Conservation (phyloP, 2,329 filamentous ascomycete genomes). For the Metarhizium anisopliae region DNA sequence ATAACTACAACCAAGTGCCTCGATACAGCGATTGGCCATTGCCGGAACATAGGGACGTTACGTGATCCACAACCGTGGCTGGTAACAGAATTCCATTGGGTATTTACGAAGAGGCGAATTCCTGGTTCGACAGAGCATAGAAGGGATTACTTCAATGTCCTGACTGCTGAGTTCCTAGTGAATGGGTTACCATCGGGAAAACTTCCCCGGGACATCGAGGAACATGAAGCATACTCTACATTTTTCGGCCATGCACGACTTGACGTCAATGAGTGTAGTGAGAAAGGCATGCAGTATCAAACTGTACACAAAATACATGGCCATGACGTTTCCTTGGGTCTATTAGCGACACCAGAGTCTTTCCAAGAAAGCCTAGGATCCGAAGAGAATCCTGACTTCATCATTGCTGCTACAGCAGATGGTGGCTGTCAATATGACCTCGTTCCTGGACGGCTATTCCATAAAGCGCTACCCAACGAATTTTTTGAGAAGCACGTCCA, state of each 20-base stretch:
- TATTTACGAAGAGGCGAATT: not conserved
- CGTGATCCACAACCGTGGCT: not conserved
- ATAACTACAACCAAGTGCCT: not conserved
- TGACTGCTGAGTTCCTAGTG: slow-evolving; percentile 43
- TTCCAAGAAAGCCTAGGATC: slow-evolving; percentile 3
- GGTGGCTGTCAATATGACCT: not conserved
- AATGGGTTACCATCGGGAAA: slow-evolving; percentile 38
- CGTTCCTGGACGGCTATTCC: not conserved
- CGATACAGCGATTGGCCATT: not conserved
- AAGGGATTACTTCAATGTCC: slow-evolving; percentile 36
- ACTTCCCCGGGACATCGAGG: slow-evolving; percentile 35
- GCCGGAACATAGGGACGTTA: not conserved
- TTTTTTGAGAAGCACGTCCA: not conserved
- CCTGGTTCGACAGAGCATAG: not conserved
- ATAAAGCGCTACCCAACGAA: not conserved
- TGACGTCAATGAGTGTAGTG: slow-evolving; percentile 32
- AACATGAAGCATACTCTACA: slow-evolving; percentile 26
- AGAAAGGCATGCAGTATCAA: slow-evolving; percentile 31
- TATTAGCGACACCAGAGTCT: too few relatives aligned
- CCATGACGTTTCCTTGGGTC: slow-evolving; percentile 25
- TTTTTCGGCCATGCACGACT: slow-evolving; percentile 35
- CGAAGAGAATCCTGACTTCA: not conserved
- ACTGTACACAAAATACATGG: slow-evolving; percentile 20
- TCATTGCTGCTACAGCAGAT: not conserved
- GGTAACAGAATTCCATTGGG: not conserved